Conservation (phyloP, 257 asterid species). For the Solanum virginianum region DNA sequence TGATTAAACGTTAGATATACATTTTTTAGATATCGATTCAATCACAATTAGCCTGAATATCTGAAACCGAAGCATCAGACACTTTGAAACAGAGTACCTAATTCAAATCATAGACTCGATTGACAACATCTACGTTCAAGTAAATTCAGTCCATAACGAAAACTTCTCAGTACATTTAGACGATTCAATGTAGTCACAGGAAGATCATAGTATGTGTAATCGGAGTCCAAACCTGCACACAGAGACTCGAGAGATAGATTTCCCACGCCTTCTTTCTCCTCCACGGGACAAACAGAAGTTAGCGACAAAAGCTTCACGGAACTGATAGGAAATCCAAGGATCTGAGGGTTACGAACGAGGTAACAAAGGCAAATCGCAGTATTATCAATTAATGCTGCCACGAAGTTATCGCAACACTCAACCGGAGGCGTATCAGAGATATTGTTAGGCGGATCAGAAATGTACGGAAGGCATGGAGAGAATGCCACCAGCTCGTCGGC, state of each 20-base stretch:
- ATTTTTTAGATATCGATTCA: not conserved
- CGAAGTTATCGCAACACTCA: conserved; percentile 51
- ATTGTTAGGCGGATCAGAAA: conserved; percentile 55
- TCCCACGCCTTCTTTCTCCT: not conserved
- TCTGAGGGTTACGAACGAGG: conserved; percentile 38
- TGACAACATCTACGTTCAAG: not conserved
- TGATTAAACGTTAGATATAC: not conserved
- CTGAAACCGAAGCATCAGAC: not conserved
- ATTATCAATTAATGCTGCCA: conserved; percentile 24
- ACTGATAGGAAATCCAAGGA: conserved; percentile 64
- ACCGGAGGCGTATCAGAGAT: conserved; percentile 39
- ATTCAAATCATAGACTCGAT: not conserved
- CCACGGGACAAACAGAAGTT: conserved; percentile 35
- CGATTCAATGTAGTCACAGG: not conserved
- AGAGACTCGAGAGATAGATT: conserved; percentile 30
- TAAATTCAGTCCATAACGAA: not conserved
- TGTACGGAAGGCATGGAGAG: conserved; percentile 61
- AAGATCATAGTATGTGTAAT: not conserved
- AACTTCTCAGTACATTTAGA: not conserved
- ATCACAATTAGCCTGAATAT: not conserved
- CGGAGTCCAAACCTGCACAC: conserved; percentile 37
- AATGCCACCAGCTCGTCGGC: conserved; percentile 52
- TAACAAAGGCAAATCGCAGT: conserved; percentile 57
- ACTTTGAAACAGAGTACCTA: not conserved
- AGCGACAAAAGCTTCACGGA: conserved; percentile 39